Base-by-base conservation (phyloP, 2,329 filamentous ascomycete species). In the Corniculantispora saksenae region DNA sequence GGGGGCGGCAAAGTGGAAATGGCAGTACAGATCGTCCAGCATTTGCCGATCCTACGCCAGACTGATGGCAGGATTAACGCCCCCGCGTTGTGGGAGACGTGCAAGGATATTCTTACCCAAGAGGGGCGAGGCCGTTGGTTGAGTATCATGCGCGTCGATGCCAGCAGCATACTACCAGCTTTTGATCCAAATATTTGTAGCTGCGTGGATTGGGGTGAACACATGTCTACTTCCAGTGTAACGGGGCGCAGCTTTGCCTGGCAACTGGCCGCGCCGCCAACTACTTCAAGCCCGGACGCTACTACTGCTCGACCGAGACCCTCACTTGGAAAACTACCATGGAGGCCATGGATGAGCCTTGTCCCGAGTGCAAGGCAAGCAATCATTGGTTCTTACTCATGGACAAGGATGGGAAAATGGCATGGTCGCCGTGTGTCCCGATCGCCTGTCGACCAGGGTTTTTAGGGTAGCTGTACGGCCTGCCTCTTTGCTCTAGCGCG, bases 131-230 rank as follows among this genome's bases (percentile, higher is more conserved):
- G 27, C 6, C 21, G 17, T 15, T 17, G 27, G 17, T 4, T 55
- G 27, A 29, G 19, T 15, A n/a, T 7, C 4, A 3, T 55, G 27
- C 32, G 51, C 21, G 19, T 56, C 21, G 19, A 25, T 9, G 13
- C 23, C 13, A 53, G 8, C 23, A 29, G 2, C 72, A 73, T 58
- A 5, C 1, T 55, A 2, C 15, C 6, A 21, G 55, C 45, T n/a
- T 66, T 66, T 32, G 61, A 66, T 61, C 57, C 61, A 3, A 64
- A 66, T 15, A 2, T 64, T 15, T 66, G 57, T 47, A 59, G 45
- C 57, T 66, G 61, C 35, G 51, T 66, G 8, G 57, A 66, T 32
- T 66, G 61, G 65, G 57, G 58, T 15, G 29, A 56, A n/a, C n/a
- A 2, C 8, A 38, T n/a, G 38, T 35, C 27, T 7, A 35, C 9